Percentiles rank a stretch among this genome's conserved stretches.
These are phyloP conservation scores for Basipetospora chlamydospora DNA, from an alignment of 2,329 filamentous ascomycete species.

Conservation along the genomic window DNA sequence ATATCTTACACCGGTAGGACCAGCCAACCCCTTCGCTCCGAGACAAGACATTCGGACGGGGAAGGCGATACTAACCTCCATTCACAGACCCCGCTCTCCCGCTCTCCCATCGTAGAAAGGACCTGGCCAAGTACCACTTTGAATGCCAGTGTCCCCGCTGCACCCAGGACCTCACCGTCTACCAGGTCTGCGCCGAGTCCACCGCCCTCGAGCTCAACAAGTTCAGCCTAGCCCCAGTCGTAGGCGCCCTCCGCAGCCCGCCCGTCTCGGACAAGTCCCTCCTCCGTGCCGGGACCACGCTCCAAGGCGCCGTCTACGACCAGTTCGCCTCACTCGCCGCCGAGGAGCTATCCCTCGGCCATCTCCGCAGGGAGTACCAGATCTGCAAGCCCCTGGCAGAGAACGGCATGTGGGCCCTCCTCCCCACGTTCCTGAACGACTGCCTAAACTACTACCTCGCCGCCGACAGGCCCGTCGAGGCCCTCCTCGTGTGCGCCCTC, in stretches of 20 bases:
- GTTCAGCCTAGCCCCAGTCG: slow-evolving; percentile 17
- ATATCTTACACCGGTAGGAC: slow-evolving; percentile 47
- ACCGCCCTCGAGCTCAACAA: slow-evolving; percentile 24
- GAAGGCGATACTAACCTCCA: background rate
- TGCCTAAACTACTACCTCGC: slow-evolving; percentile 8
- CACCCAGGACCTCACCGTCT: slow-evolving; percentile 34
- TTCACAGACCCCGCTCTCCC: slow-evolving; percentile 34
- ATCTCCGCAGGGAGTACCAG: slow-evolving; percentile 17
- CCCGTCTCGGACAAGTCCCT: background rate
- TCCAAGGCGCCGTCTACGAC: slow-evolving; percentile 1
- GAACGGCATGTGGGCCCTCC: slow-evolving; percentile 7
- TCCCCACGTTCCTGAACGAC: slow-evolving; percentile 8
- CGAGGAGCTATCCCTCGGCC: background rate
- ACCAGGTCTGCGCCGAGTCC: slow-evolving; percentile 31
- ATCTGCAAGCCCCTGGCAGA: slow-evolving; percentile 21
- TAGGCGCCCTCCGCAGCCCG: background rate
- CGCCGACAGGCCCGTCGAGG: slow-evolving; percentile 14
- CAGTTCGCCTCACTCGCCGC: slow-evolving; percentile 10
- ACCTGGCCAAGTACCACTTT: slow-evolving; percentile 36
- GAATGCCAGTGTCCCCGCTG: slow-evolving; percentile 36
- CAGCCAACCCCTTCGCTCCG: background rate
- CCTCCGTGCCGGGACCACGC: background rate
- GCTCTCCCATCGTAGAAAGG: slow-evolving; percentile 24
- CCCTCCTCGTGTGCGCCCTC: slow-evolving; percentile 33
- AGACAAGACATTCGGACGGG: background rate